A percentile compares a stretch with the other conserved stretches of the same genome.
phyloP scores from a whole-genome alignment of 2,329 filamentous ascomycete genomes.

The Aspergillus carbonarius region DNA sequence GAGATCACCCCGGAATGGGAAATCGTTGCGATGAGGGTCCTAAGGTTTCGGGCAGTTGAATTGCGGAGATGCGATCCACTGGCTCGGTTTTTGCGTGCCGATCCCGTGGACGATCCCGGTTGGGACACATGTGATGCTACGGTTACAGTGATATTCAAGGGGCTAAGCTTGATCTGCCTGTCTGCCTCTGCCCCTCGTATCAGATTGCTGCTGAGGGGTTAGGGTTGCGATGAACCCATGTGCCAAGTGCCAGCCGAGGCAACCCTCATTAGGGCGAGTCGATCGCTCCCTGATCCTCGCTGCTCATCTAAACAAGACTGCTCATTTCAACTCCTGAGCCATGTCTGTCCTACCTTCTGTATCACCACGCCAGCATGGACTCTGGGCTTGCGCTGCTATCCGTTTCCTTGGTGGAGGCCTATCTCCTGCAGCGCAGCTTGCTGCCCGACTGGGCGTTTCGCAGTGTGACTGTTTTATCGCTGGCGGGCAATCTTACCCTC shows the following conservation, averaged over 20 bases:
- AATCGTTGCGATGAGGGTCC: slow-evolving; percentile 14
- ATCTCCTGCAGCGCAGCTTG: slow-evolving; percentile 27
- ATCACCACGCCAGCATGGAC: neutral
- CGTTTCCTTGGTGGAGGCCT: slow-evolving; percentile 30
- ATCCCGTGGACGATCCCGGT: neutral
- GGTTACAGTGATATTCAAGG: neutral
- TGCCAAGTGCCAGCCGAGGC: too few relatives aligned
- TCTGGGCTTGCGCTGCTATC: neutral
- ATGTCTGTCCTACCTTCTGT: neutral
- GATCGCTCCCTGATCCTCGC: neutral
- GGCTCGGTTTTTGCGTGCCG: neutral
- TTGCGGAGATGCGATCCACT: neutral
- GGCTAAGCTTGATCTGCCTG: too few relatives aligned
- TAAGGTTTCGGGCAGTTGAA: neutral
- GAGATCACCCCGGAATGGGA: slow-evolving; percentile 7
- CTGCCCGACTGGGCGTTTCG: slow-evolving; percentile 28
- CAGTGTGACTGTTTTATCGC: slow-evolving; percentile 19
- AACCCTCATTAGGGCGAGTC: neutral
- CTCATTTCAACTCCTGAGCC: neutral
- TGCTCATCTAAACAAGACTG: neutral
- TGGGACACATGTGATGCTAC: neutral
- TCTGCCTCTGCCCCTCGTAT: too few relatives aligned
- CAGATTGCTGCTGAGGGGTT: too few relatives aligned
- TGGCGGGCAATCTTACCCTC: slow-evolving; percentile 27
- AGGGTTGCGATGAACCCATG: too few relatives aligned